Evolutionary conservation across 129 eudicot species (phyloP).

Genomic region (Sambucus nigra): DNA sequence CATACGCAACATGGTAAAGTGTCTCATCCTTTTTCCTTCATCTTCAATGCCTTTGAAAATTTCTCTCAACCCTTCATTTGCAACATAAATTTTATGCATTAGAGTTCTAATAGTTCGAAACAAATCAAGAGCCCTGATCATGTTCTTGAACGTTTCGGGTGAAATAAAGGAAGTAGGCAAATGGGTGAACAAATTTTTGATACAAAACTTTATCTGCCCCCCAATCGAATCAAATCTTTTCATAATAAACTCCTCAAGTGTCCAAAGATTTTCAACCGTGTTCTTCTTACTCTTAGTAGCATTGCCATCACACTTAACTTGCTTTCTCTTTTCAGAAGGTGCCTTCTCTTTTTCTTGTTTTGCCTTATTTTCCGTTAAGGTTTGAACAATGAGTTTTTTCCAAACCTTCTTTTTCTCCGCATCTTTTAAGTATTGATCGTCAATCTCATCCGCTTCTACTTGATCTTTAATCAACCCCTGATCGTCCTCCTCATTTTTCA

Average conservation of each 20-base stretch:
- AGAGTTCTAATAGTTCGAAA: slow-evolving; percentile 16
- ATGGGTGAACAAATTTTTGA: slow-evolving; percentile 42
- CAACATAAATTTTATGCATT: no score
- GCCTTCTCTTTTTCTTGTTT: neutral
- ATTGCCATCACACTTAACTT: neutral
- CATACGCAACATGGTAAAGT: neutral
- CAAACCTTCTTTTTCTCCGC: slow-evolving; percentile 4
- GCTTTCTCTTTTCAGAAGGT: neutral
- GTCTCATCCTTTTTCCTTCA: neutral
- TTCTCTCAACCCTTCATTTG: slow-evolving; percentile 15
- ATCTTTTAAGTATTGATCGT: neutral
- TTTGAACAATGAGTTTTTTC: slow-evolving; percentile 13
- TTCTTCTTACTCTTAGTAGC: neutral
- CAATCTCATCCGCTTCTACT: neutral
- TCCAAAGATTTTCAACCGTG: neutral
- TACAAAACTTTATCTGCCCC: slow-evolving; percentile 18
- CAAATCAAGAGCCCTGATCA: slow-evolving; percentile 21
- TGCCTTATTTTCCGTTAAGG: slow-evolving; percentile 3
- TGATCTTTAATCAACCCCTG: no score
- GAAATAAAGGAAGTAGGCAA: slow-evolving; percentile 44
- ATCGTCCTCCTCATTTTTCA: slow-evolving; percentile 9
- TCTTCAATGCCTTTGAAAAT: slow-evolving; percentile 8
- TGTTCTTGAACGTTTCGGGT: slow-evolving; percentile 22
- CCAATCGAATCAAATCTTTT: slow-evolving; percentile 15
- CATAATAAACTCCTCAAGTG: slow-evolving; percentile 27